Evolutionary conservation across 2,329 filamentous ascomycete genomes (phyloP).

Genomic region (Cercospora sesami): DNA sequence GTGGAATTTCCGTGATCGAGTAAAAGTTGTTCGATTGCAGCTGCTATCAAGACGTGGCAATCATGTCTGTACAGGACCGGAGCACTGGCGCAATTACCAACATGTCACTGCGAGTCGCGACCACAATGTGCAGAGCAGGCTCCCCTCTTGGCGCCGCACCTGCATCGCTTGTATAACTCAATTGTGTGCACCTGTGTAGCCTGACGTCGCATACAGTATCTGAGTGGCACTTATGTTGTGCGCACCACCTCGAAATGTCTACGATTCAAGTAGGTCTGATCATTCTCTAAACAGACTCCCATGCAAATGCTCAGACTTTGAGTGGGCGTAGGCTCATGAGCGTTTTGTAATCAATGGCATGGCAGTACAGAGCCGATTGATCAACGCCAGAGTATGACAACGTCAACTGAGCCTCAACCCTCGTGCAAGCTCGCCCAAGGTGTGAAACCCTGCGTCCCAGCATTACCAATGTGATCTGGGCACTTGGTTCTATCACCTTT

Average conservation of each 20-base stretch:
- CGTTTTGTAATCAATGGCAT: neutral
- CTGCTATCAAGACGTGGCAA: neutral
- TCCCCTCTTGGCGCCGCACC: neutral
- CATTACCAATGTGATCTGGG: neutral
- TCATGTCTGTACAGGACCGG: neutral
- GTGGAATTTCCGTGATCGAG: neutral
- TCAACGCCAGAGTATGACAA: neutral
- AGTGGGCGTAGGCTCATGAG: neutral
- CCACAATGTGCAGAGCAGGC: neutral
- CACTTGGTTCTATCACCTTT: neutral
- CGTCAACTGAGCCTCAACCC: neutral
- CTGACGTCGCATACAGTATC: neutral
- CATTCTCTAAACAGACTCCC: neutral
- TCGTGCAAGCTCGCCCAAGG: neutral
- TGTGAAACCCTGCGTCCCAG: slow-evolving; percentile 9
- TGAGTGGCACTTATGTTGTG: neutral
- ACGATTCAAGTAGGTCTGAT: neutral
- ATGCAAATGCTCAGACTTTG: neutral
- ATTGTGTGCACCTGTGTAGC: neutral
- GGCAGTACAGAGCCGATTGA: neutral
- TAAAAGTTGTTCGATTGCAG: neutral
- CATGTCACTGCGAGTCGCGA: neutral
- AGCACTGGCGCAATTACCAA: neutral
- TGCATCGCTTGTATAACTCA: neutral
- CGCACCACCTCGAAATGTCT: neutral